Evolutionary conservation across 805 yeast species (phyloP), one percentile per base, ranked within the genome.

Genomic region (Lipomyces japonicus): DNA sequence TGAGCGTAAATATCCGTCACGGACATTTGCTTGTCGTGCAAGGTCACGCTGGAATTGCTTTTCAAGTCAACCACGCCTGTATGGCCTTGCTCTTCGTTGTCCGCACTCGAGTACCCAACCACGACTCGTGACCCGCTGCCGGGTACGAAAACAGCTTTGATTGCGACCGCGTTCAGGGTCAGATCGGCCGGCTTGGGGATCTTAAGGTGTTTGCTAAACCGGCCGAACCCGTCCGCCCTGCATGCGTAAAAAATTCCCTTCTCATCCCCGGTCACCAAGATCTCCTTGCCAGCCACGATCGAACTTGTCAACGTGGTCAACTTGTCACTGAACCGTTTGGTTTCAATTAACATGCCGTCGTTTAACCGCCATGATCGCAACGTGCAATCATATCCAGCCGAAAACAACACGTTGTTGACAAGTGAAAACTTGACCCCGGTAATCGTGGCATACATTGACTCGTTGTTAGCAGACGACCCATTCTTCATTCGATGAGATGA

Each of bases 1-100:
- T 46, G 49, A 9, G 35, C 44, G 23, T 39, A 46, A 16, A 46
- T 39, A 30, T 31, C 31, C 12, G 28, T 39, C n/a, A n/a, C n/a
- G n/a, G n/a, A n/a, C n/a, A n/a, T n/a, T n/a, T n/a, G n/a, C n/a
- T n/a, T n/a, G n/a, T n/a, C n/a, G n/a, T n/a, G n/a, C n/a, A n/a
- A n/a, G n/a, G n/a, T n/a, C n/a, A n/a, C n/a, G n/a, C n/a, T n/a
- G n/a, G n/a, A n/a, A n/a, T n/a, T n/a, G n/a, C n/a, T n/a, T n/a
- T n/a, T n/a, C n/a, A n/a, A n/a, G n/a, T n/a, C n/a, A n/a, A n/a
- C n/a, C n/a, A n/a, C n/a, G n/a, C n/a, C n/a, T n/a, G n/a, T n/a
- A n/a, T n/a, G n/a, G n/a, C n/a, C n/a, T n/a, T n/a, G n/a, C n/a
- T n/a, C n/a, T n/a, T n/a, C n/a, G n/a, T n/a, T n/a, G n/a, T n/a